These are phyloP conservation scores for Metschnikowia lunata DNA, from an alignment of 805 yeast genomes.

Conservation along the genomic window DNA sequence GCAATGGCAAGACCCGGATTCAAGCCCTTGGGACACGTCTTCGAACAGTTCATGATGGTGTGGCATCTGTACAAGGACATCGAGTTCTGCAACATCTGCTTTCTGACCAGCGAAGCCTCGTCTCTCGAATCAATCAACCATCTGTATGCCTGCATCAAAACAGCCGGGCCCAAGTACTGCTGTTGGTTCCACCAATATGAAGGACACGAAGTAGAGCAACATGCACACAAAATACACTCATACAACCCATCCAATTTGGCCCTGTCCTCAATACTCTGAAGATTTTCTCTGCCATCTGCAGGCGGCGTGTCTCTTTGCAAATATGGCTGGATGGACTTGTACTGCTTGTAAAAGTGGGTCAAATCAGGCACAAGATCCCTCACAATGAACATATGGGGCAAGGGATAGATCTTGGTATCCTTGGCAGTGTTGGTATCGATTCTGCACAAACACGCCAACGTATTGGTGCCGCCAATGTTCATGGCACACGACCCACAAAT, in stretches of 20 bases:
- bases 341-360: slow-evolving; percentile 96
- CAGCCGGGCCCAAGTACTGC: slow-evolving; percentile 98
- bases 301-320: slow-evolving; percentile 80
- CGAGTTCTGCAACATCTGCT: slow-evolving; percentile 87
- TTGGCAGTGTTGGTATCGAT: slow-evolving; percentile 76
- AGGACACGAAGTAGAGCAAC: slow-evolving; percentile 98
- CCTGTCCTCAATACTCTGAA: slow-evolving; percentile 89
- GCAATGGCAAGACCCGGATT: slow-evolving; percentile 98
- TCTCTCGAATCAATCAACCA: slow-evolving; percentile 98
- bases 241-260: slow-evolving; percentile 94
- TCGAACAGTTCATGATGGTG: slow-evolving; percentile 98
- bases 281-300: slow-evolving; percentile 86
- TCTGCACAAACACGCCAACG: slow-evolving; percentile 93
- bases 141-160: slow-evolving; percentile 97
- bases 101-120: slow-evolving; percentile 77
- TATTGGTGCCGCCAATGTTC: slow-evolving; percentile 98
- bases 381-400: slow-evolving; percentile 97
- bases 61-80: slow-evolving; percentile 98
- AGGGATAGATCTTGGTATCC: slow-evolving; percentile 85
- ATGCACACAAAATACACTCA: slow-evolving; percentile 97
- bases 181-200: slow-evolving; percentile 99
- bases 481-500: slow-evolving; percentile 99
- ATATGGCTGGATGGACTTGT: slow-evolving; percentile 96
- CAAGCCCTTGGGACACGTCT: slow-evolving; percentile 97
- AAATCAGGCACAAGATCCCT: slow-evolving; percentile 97